Conservation (phyloP, 176 grass and related monocot genomes). For the Carex pumila region DNA sequence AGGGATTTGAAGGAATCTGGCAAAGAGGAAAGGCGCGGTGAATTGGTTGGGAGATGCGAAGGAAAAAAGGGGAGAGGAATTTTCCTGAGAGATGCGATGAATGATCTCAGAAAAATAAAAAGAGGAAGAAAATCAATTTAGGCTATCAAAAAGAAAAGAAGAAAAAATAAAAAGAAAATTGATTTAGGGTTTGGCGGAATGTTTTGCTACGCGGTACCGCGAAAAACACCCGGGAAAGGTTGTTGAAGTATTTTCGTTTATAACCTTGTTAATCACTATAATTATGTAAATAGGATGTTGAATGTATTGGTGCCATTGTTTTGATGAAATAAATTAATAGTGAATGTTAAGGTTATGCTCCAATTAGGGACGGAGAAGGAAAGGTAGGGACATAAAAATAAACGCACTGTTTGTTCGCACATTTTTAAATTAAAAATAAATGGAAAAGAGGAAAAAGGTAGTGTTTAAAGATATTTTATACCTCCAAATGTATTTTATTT, state of each 20-base stretch:
- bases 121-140: not conserved
- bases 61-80: slow-evolving; percentile 6
- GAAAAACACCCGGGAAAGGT: slow-evolving; percentile 10
- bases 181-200: not conserved
- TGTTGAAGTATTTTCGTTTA: not conserved
- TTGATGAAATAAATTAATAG: not conserved
- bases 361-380: not conserved
- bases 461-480: not conserved
- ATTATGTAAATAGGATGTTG: not conserved
- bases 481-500: not conserved
- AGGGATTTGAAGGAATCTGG: slow-evolving; percentile 7
- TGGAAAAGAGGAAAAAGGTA: not conserved
- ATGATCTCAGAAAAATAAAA: not conserved
- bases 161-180: not conserved
- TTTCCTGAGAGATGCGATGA: not conserved
- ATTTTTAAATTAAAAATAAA: not conserved
- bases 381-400: not conserved
- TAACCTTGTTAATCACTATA: not conserved
- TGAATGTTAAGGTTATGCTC: not conserved
- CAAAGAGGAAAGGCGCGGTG: not conserved
- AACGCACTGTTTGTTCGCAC: too few relatives aligned
- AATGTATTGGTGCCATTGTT: not conserved
- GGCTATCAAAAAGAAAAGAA: not conserved
- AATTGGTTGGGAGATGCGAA: not conserved
- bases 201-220: slow-evolving; percentile 4